Base-by-base conservation (phyloP, 257 asterid species). In the Anisodus acutangulus region DNA sequence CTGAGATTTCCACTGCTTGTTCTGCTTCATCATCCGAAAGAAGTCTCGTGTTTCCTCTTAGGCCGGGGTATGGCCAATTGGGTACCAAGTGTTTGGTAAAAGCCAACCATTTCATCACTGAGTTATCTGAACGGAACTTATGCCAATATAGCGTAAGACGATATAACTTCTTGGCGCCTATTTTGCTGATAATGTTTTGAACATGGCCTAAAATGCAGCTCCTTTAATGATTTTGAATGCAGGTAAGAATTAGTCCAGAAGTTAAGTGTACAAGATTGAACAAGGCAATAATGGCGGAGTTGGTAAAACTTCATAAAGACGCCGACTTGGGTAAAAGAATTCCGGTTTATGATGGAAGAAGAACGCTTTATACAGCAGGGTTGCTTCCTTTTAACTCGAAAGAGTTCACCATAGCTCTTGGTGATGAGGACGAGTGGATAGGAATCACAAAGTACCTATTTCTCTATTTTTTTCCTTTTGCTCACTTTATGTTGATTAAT, bases 311-410 rank as follows among this genome's bases (percentile, higher is more conserved):
- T 71, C 92, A 90, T 37, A 85, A 87, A 57, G 92, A 88, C 31
- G 82, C 90, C 17, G 91, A 89, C n/a, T 84, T 90, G 74, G 91
- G 93, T 51, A 88, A 72, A 86, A 83, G 87, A 87, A 84, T 90
- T 54, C 94, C 93, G 2, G 93, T 91, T 76, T 91, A 88, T 82
- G 93, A 90, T 89, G 93, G 95, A 60, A 86, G 92, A 84, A 84
- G 82, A 84, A 84, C 84, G n/a, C 89, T 91, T 59, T 91, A 91
- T 68, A 89, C 91, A 4, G 95, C 92, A 4, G 93, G 93, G 4
- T 85, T 87, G 15, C 87, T 91, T 13, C 95, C 95, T 37, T 90
- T 90, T 78, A 67, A 64, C 67, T 82, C 88, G 3, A 91, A 86
- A 85, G 90, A 90, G 16, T 91, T 91, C 78, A 82, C 22, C 19